A percentile compares a stretch with the other conserved stretches of the same genome.
Conservation (phyloP, 2,329 filamentous ascomycete species). For the Exophiala calicioides region DNA sequence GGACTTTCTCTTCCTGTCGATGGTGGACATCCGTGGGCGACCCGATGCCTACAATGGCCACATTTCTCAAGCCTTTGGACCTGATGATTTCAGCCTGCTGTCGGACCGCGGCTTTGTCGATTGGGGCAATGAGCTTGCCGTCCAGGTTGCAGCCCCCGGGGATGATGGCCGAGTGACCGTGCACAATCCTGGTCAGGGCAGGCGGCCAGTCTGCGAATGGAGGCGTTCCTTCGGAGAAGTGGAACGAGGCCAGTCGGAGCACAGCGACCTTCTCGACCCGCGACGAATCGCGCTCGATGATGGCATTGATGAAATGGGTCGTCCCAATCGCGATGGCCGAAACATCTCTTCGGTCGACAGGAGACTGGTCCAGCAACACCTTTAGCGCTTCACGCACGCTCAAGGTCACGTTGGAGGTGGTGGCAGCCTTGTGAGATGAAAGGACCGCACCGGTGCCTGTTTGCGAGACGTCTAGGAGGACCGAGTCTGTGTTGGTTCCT, state of each 20-base stretch:
- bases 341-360: constrained; percentile 37
- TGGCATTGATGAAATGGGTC: constrained; percentile 54
- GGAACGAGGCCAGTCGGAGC: constrained; percentile 49
- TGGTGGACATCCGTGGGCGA: constrained; percentile 48
- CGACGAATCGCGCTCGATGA: constrained; percentile 52
- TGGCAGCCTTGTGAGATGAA: constrained; percentile 41
- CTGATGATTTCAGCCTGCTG: constrained; percentile 48
- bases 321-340: constrained; percentile 54
- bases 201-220: constrained; percentile 54
- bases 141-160: constrained; percentile 53
- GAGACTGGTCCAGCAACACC: constrained; percentile 39
- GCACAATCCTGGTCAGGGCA: constrained; percentile 47
- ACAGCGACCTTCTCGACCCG: constrained; percentile 56
- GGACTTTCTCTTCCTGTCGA: constrained; percentile 45
- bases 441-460: constrained; percentile 38
- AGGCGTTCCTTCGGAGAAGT: constrained; percentile 34
- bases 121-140: constrained; percentile 47
- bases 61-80: constrained; percentile 38
- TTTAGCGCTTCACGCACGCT: constrained; percentile 43
- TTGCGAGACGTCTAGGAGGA: constrained; percentile 27
- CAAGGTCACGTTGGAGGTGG: constrained; percentile 44
- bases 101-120: constrained; percentile 38
- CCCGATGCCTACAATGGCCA: constrained; percentile 50
- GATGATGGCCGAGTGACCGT: constrained; percentile 50
- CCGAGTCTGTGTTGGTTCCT: constrained; percentile 25